Evolutionary conservation across 2,329 filamentous ascomycete genomes (phyloP), one percentile per base, ranked within the genome.

Genomic region (Aspergillus sergii): DNA sequence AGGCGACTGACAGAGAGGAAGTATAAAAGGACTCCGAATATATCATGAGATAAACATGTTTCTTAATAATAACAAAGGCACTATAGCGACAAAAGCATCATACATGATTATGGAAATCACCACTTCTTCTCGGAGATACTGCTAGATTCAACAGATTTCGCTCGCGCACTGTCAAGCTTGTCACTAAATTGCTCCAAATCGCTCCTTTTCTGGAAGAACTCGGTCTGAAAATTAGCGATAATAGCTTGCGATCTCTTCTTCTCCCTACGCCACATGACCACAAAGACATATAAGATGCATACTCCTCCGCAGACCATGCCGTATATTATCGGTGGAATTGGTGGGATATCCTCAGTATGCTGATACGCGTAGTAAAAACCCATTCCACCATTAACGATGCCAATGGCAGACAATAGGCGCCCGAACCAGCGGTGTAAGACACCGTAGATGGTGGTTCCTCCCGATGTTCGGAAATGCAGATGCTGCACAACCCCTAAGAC

Each of bases 381-480:
- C 1, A 86, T 71, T 3, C 84, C 84, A 11, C 84, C 84, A 65
- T 86, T 86, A 71, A 86, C 78, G 61, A 85, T 84, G 4, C 82
- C 84, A 0, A 86, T 74, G 0, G 78, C 77, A 23, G 85, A 78
- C 16, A 81, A 73, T 32, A 79, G 66, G 6, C 84, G 78, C 14
- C 84, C 84, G 32, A 85, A 66, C 83, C 84, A 86, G 64, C 85
- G 76, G 67, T 86, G 84, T 2, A 71, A 50, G 59, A 83, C 75
- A 0, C 82, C 83, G 71, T 78, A 81, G 19, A 80, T 65, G 2
- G 79, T 82, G n/a, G 79, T 79, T 45, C 71, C 71, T 23, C 75
- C 73, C 48, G 78, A 74, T 68, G 79, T 81, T 64, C 82, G 81
- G 76, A 80, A 86, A 21, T 81, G 67, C 1, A 74, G 59, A 69